A percentile compares a stretch with the other conserved stretches of the same genome.
These are phyloP conservation scores for Syncephalastrum monosporum DNA, from an alignment of 371 early-diverging fungal genomes.

Conservation along the genomic window DNA sequence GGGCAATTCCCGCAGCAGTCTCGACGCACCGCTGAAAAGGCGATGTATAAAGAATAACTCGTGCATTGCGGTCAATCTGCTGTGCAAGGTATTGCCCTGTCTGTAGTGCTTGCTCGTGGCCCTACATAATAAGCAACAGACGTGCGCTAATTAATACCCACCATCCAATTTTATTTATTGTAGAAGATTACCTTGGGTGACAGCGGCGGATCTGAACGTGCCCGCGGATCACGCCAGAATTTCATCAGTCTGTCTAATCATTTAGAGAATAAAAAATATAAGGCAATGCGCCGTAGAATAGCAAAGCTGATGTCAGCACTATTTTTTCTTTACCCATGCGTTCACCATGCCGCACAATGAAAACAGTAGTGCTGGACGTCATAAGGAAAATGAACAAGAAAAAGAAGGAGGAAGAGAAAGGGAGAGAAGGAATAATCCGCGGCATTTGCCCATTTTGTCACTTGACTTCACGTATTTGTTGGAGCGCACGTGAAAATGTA, in stretches of 20 bases:
- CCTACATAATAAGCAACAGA: conserved; percentile 14
- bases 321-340: conserved; percentile 18
- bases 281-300: neutral
- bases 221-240: conserved; percentile 42
- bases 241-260: conserved; percentile 34
- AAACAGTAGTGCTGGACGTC: conserved; percentile 6
- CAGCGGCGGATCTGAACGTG: conserved; percentile 45
- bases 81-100: conserved; percentile 26
- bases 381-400: no score
- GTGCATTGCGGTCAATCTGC: conserved; percentile 20
- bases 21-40: conserved; percentile 52
- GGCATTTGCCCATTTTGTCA: no score
- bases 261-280: neutral
- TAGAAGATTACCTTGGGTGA: conserved; percentile 19
- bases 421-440: no score
- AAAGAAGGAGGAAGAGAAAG: no score
- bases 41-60: conserved; percentile 38
- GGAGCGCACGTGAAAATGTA: no score
- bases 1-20: conserved; percentile 36
- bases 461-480: no score
- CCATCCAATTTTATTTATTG: neutral
- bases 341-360: conserved; percentile 30
- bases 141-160: neutral
- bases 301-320: neutral
- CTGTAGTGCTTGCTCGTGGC: conserved; percentile 28